These are phyloP conservation scores for Posidonia australis DNA, from an alignment of 106 monocot genomes.

Conservation along the genomic window DNA sequence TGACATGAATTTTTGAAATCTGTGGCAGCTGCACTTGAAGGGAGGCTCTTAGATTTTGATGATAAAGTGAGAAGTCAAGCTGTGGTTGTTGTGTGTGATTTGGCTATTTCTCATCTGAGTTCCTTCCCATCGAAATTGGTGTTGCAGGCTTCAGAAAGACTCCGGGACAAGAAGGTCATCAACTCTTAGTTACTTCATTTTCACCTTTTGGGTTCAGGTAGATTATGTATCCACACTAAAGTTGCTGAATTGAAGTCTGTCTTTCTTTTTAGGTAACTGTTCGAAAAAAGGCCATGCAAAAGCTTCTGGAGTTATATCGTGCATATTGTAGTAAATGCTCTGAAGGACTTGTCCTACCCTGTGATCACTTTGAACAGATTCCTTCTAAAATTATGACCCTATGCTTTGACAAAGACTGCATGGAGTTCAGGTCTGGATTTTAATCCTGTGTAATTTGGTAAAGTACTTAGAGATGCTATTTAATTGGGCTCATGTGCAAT, in stretches of 20 bases:
- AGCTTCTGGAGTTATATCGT: conserved; percentile 66
- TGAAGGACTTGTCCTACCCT: conserved; percentile 32
- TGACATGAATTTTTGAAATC: conserved; percentile 2
- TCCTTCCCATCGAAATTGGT: conserved; percentile 63
- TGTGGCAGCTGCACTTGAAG: conserved; percentile 55
- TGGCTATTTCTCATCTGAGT: conserved; percentile 51
- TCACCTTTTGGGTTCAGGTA: conserved; percentile 18
- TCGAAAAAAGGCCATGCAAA: conserved; percentile 57
- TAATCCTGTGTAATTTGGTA: neutral
- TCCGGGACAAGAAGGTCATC: conserved; percentile 86
- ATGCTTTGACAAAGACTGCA: conserved; percentile 73
- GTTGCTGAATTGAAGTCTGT: neutral
- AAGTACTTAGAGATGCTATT: conserved; percentile 1
- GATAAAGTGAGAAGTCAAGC: conserved; percentile 86
- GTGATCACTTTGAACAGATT: conserved; percentile 69
- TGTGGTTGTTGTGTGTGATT: conserved; percentile 65
- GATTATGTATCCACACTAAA: too few relatives aligned
- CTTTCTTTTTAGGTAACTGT: conserved; percentile 49
- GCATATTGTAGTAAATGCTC: conserved; percentile 61
- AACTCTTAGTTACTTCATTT: neutral
- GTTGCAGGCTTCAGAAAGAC: conserved; percentile 41
- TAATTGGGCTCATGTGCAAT: neutral
- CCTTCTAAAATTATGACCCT: conserved; percentile 68
- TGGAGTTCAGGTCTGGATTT: conserved; percentile 58
- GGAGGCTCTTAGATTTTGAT: conserved; percentile 80